Percentiles rank a stretch among this genome's conserved stretches.
phyloP scores from a whole-genome alignment of 257 asterid genomes.

The Capsicum chinense region DNA sequence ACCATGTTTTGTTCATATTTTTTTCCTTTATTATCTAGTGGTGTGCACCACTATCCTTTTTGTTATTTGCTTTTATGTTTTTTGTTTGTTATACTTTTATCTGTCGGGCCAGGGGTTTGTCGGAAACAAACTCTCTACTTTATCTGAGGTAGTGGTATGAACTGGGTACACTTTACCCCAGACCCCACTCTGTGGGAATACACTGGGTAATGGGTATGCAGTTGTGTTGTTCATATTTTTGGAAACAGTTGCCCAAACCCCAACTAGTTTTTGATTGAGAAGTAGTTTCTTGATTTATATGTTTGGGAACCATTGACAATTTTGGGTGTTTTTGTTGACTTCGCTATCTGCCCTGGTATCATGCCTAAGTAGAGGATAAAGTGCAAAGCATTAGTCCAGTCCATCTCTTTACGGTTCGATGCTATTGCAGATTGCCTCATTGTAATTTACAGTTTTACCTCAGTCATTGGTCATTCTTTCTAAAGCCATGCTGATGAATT shows the following conservation, averaged over 20 bases:
- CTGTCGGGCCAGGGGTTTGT: no score
- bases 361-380: slow-evolving; percentile 10
- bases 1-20: not conserved
- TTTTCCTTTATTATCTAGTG: no score
- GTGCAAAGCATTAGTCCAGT: not conserved
- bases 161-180: no score
- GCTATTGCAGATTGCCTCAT: not conserved
- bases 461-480: not conserved
- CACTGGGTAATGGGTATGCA: no score
- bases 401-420: not conserved
- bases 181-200: no score
- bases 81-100: no score
- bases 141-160: no score
- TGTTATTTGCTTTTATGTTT: no score
- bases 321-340: not conserved
- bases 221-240: not conserved
- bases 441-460: not conserved
- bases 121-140: no score
- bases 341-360: not conserved
- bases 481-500: not conserved
- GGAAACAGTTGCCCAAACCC: not conserved
- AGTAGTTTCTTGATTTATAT: not conserved
- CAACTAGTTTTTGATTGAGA: not conserved
- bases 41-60: no score
- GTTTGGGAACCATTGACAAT: not conserved